These are phyloP conservation scores for Salix arbutifolia DNA, from an alignment of 345 rosid genomes.

Conservation along the genomic window DNA sequence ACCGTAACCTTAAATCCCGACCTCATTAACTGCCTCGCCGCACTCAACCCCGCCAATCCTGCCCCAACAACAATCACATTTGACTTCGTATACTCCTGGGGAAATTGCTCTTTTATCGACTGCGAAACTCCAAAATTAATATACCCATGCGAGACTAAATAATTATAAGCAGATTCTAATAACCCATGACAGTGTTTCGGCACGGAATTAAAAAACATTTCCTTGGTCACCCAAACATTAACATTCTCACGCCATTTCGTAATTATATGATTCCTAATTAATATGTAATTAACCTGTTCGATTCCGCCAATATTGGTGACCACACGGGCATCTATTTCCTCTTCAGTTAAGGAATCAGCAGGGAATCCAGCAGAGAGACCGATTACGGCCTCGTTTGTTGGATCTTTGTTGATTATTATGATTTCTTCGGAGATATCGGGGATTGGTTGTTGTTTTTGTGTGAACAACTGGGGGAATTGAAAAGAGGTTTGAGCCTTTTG, in stretches of 20 bases:
- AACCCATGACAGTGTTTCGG: slow-evolving; percentile 66
- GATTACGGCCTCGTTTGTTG: slow-evolving; percentile 79
- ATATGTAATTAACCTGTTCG: slow-evolving; percentile 93
- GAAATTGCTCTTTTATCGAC: slow-evolving; percentile 61
- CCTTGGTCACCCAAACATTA: slow-evolving; percentile 67
- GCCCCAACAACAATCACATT: slow-evolving; percentile 78
- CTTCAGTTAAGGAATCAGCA: slow-evolving; percentile 82
- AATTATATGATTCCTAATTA: slow-evolving; percentile 82
- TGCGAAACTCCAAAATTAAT: slow-evolving; percentile 85
- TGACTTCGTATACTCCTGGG: slow-evolving; percentile 46
- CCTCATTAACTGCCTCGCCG: slow-evolving; percentile 82
- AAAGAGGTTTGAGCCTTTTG: slow-evolving; percentile 55
- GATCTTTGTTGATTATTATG: slow-evolving; percentile 82
- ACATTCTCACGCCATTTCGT: slow-evolving; percentile 80
- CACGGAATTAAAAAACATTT: slow-evolving; percentile 58
- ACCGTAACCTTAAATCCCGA: slow-evolving; percentile 86
- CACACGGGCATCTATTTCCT: slow-evolving; percentile 82
- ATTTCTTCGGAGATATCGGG: slow-evolving; percentile 72
- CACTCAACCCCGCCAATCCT: slow-evolving; percentile 83
- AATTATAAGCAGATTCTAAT: slow-evolving; percentile 73
- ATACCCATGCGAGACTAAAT: slow-evolving; percentile 71
- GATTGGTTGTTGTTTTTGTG: slow-evolving; percentile 10
- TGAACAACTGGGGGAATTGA: slow-evolving; percentile 25
- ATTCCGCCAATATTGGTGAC: slow-evolving; percentile 77
- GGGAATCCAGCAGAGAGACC: slow-evolving; percentile 95